Evolutionary conservation across 2,329 filamentous ascomycete species (phyloP), one percentile per base, ranked within the genome.

Genomic region (Penicillium olsonii): DNA sequence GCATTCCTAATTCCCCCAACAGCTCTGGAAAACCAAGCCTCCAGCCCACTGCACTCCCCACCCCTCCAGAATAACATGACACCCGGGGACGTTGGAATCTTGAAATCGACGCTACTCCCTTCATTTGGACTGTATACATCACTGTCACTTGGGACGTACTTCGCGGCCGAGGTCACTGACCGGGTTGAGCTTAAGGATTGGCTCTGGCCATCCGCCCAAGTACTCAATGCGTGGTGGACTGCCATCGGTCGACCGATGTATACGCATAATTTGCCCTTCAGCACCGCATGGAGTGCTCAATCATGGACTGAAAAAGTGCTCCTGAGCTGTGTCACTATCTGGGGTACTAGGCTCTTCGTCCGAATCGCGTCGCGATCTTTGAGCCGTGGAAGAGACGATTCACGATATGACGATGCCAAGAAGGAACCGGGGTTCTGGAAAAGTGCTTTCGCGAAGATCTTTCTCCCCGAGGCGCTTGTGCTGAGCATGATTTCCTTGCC

Each of bases 121-220:
- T 83, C 80, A 0, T 68, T 84, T 31, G 72, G 74, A 0, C 67
- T 84, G 0, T 79, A 84, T 54, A 73, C 78, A 0, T 74, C 77
- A 4, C 71, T 84, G 11, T 75, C 79, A 9, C 57, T 78, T 24
- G 71, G 79, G 26, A 75, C 80, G 0, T 85, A 81, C 59, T 73
- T 73, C 8, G 69, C 75, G 24, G 78, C 78, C 1, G 72, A 79
- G 19, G 73, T 77, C 42, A 81, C 79, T 7, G 66, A 82, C 57
- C 73, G 75, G n/a, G 75, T 80, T 9, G 82, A 84, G 48, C 70
- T 76, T n/a, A 85, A 85, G 59, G 82, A 85, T 62, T 81, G 77
- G 72, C 66, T 82, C 5, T 84, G 81, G 81, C 79, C 81, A 1
- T 68, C 73, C 4, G 78, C 72, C 2, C 79, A 79, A 57, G 75